phyloP scores from a whole-genome alignment of 2,329 filamentous ascomycete genomes.

The Neophaeococcomyces aloes region DNA sequence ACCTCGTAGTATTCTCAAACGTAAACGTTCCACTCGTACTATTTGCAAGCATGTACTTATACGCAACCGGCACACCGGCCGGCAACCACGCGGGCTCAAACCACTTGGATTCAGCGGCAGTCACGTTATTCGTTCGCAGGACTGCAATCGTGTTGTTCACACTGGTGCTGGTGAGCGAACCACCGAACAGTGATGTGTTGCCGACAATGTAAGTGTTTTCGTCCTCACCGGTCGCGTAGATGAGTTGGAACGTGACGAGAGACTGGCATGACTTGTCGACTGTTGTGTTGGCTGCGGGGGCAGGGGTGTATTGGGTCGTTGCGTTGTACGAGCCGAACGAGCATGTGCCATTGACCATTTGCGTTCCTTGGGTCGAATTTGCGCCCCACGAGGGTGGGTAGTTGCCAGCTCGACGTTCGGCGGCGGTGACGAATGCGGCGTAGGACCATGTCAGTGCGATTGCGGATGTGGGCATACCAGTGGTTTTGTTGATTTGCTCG shows the following conservation, averaged over 20 bases:
- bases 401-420: constrained; percentile 15
- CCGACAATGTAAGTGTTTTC: constrained; percentile 58
- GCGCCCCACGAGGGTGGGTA: constrained; percentile 21
- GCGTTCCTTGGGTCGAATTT: constrained; percentile 8
- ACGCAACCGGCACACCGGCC: constrained; percentile 48
- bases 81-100: constrained; percentile 44
- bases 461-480: constrained; percentile 30
- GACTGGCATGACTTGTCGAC: constrained; percentile 11
- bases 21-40: constrained; percentile 26
- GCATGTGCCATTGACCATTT: constrained; percentile 14
- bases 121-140: constrained; percentile 10
- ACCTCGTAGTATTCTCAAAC: constrained; percentile 10
- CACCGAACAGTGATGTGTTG: constrained; percentile 47
- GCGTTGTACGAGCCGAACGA: constrained; percentile 14
- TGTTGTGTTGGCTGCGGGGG: constrained; percentile 13
- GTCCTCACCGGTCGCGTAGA: constrained; percentile 24
- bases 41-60: constrained; percentile 56
- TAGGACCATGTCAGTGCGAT: constrained; percentile 38
- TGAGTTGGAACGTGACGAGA: constrained; percentile 16
- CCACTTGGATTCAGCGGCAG: constrained; percentile 37
- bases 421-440: constrained; percentile 30
- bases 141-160: constrained; percentile 6
- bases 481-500: constrained; percentile 31
- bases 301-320: constrained; percentile 18
- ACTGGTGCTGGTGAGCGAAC: constrained; percentile 3